Evolutionary conservation across 2,329 filamentous ascomycete species (phyloP), one percentile per base, ranked within the genome.

Genomic region (Pezicula radicicola): DNA sequence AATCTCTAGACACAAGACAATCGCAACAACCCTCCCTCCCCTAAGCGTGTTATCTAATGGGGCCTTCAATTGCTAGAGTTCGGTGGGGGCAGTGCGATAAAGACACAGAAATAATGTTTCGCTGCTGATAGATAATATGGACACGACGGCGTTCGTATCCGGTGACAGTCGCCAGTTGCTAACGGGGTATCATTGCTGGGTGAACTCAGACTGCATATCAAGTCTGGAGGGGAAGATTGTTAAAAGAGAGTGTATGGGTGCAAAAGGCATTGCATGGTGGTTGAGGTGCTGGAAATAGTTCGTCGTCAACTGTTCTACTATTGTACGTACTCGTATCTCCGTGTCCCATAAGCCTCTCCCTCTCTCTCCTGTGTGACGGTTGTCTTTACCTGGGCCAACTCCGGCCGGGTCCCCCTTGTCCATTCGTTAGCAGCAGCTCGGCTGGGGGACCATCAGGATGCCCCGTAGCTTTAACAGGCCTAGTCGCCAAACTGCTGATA

Each of bases 151-250:
- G 53, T 49, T 56, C 56, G 48, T 45, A 41, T 44, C 55, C 49
- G 57, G 54, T 60, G 62, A 56, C 55, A 55, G 54, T 55, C 37
- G 50, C 33, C 45, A 50, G 48, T 57, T 52, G 55, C 57, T 62
- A 66, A 59, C 60, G 61, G 55, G 59, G 62, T 61, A 66, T 65
- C 65, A 67, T 67, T 56, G 58, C 63, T 57, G 54, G 56, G 15
- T 36, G 18, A 42, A 49, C 44, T 36, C 27, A 47, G 42, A 13
- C 37, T 51, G 39, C 19, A 9, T 15, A 28, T 27, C 19, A 30
- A 45, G 42, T 21, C 42, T 28, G 42, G 3, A 15, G 25, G n/a
- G n/a, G 6, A 27, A 10, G 19, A 33, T 18, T 16, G 9, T 15
- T 28, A 28, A 45, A 30, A 6, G 42, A 13, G 27, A 16, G 12